Evolutionary conservation across 148 eudicot genomes (phyloP), one percentile per base, ranked within the genome.

Genomic region (Beta vulgaris): DNA sequence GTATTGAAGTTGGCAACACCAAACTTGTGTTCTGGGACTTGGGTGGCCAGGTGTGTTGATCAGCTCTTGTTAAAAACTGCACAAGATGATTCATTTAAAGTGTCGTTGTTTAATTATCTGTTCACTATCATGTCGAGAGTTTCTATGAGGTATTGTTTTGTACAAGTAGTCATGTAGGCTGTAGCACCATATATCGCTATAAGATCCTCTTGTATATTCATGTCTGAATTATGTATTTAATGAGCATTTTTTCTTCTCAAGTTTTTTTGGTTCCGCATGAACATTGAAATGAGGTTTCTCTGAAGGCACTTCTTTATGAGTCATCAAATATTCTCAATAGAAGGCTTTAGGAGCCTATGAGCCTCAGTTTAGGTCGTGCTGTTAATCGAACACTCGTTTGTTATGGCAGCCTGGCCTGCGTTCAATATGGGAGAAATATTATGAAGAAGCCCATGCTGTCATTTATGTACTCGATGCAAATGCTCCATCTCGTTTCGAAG

Each of bases 391-490:
- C 31, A n/a, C 31, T 76, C 15, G 36, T 66, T 68, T 78, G 49
- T 73, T 72, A 58, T 82, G 81, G 73, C 83, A 95, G 99, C 85
- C 84, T 69, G 99, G 99, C 79, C 97, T 95, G 75, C 97, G 99
- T 64, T 92, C 99, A 4, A 95, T 95, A 46, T 95, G 99, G 99
- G 99, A 95, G 73, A 95, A 95, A 73, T 95, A 95, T 75, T 95
- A 92, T 82, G 99, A 95, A 81, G 99, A 95, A 88, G 97, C 99
- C 69, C 97, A 95, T 89, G 97, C 99, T 78, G 91, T 95, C 39
- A 82, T 95, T 61, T 95, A 84, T 88, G 96, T 95, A 36, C 85
- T 95, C 46, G 99, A 95, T 88, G 93, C 99, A 63, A 87, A 93
- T 79, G 74, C 80, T 72, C 96, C 99, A 43, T 84, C 94, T 53